phyloP scores from a whole-genome alignment of 768 basidiomycete species.

The Amanita polypyramis region DNA sequence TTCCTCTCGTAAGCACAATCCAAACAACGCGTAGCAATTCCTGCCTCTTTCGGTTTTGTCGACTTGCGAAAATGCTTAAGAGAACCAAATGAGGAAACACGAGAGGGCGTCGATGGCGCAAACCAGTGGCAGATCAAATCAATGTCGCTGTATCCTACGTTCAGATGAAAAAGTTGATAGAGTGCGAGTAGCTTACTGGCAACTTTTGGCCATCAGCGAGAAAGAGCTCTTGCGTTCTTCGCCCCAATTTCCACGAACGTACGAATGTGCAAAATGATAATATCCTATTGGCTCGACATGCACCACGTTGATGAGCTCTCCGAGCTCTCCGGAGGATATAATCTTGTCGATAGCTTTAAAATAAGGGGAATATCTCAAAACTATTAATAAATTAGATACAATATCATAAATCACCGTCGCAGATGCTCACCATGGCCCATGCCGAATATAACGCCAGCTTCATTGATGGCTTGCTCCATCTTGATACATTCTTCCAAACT shows the following conservation, averaged over 20 bases:
- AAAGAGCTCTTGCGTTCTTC: conserved; percentile 64
- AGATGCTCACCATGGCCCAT: conserved; percentile 69
- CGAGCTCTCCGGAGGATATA: conserved; percentile 60
- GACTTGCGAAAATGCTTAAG: conserved; percentile 72
- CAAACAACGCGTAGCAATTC: conserved; percentile 58
- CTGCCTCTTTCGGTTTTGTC: conserved; percentile 60
- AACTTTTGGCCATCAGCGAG: conserved; percentile 82
- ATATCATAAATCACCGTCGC: neutral
- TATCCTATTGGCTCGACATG: conserved; percentile 84
- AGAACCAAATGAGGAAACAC: conserved; percentile 81
- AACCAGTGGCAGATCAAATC: conserved; percentile 78
- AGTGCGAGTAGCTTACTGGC: conserved; percentile 54
- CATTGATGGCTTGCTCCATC: conserved; percentile 65
- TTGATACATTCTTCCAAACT: conserved; percentile 57
- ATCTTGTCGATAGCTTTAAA: conserved; percentile 57
- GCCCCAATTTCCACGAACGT: conserved; percentile 76
- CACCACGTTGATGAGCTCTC: conserved; percentile 71
- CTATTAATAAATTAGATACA: conserved; percentile 31
- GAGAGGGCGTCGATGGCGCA: conserved; percentile 48
- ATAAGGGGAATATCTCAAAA: conserved; percentile 84
- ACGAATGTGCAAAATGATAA: conserved; percentile 86
- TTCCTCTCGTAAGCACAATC: conserved; percentile 64
- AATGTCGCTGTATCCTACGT: conserved; percentile 50
- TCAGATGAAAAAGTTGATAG: conserved; percentile 4
- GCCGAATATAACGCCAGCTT: conserved; percentile 68